These are phyloP conservation scores for Coelastrella sp. DNA, from an alignment of 139 green algal species.

Conservation along the genomic window DNA sequence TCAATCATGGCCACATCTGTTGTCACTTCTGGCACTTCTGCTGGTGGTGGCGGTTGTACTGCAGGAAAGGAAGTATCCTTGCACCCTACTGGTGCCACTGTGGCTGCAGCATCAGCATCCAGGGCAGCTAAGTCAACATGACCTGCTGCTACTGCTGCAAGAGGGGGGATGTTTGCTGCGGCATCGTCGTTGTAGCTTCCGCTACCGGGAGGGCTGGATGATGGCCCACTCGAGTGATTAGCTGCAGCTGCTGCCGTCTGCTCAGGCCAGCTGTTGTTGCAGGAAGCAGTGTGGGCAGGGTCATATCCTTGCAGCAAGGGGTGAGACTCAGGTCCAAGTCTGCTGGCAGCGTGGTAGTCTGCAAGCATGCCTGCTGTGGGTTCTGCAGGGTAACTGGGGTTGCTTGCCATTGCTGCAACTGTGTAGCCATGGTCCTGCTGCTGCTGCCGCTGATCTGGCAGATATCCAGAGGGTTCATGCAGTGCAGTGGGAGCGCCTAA, in stretches of 20 bases:
- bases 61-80: not conserved
- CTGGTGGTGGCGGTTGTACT: not conserved
- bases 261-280: not conserved
- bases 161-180: too few species aligned
- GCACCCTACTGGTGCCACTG: not conserved
- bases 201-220: not conserved
- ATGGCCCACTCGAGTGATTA: too few species aligned
- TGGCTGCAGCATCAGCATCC: not conserved
- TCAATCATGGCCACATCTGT: too few species aligned
- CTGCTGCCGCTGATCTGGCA: not conserved
- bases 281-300: not conserved
- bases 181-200: not conserved
- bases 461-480: not conserved
- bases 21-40: not conserved
- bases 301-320: not conserved
- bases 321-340: not conserved
- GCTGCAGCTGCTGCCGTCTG: not conserved
- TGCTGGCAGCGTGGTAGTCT: not conserved
- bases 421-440: not conserved
- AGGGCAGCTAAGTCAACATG: not conserved
- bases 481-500: not conserved
- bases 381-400: too few species aligned
- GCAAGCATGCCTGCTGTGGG: too few species aligned
- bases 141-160: not conserved
- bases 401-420: too few species aligned